Percentiles rank a stretch among this genome's conserved stretches.
Conservation (phyloP, 2,329 filamentous ascomycete genomes). For the Aspergillus unguis region DNA sequence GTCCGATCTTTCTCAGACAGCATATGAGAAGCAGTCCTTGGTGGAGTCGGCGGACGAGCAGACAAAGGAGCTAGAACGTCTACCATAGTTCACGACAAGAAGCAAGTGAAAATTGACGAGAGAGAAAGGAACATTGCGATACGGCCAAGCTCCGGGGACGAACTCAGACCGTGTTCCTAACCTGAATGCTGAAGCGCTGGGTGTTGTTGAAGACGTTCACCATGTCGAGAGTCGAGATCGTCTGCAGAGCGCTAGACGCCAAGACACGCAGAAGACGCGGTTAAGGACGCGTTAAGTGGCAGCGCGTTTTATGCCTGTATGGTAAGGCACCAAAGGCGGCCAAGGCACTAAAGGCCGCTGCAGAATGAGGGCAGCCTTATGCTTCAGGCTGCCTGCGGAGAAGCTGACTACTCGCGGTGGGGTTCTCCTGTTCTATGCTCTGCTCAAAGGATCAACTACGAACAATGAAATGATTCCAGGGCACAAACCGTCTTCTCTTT, state of each 20-base stretch:
- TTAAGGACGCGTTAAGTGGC: slow-evolving; percentile 36
- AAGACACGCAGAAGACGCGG: slow-evolving; percentile 22
- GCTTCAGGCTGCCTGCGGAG: slow-evolving; percentile 8
- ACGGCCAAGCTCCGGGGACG: slow-evolving; percentile 8
- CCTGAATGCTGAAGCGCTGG: slow-evolving; percentile 11
- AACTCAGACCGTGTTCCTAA: slow-evolving; percentile 21
- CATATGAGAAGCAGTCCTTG: slow-evolving; percentile 40
- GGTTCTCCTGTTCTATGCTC: slow-evolving; percentile 12
- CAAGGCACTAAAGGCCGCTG: not conserved
- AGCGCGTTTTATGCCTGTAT: slow-evolving; percentile 22
- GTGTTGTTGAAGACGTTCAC: slow-evolving; percentile 9
- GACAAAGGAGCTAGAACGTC: slow-evolving; percentile 48
- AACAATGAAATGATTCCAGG: slow-evolving; percentile 7
- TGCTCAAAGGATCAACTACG: slow-evolving; percentile 1
- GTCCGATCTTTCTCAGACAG: slow-evolving; percentile 36
- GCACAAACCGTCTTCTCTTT: not conserved
- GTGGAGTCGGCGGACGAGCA: slow-evolving; percentile 56
- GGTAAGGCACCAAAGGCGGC: slow-evolving; percentile 19
- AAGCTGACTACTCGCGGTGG: slow-evolving; percentile 18
- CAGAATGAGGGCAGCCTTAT: slow-evolving; percentile 1
- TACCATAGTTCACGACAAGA: slow-evolving; percentile 37
- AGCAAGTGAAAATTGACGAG: slow-evolving; percentile 15
- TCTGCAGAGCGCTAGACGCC: slow-evolving; percentile 17
- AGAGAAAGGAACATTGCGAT: slow-evolving; percentile 30
- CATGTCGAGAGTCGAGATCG: slow-evolving; percentile 9